Conservation (phyloP, 208 protist genomes). For the Acanthamoeba rhysodes region DNA sequence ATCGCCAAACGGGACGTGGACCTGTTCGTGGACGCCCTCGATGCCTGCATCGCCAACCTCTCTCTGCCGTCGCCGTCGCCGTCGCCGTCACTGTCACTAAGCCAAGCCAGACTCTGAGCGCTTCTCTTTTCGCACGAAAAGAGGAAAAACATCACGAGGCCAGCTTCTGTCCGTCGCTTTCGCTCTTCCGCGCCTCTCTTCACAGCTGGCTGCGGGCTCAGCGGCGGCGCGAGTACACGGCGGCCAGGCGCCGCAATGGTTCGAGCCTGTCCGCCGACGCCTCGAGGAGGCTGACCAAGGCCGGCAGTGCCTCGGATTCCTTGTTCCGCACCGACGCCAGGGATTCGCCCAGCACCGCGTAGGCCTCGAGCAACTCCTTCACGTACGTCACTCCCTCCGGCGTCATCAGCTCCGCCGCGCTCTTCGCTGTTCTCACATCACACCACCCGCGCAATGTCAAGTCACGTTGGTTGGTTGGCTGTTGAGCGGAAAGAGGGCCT, state of each 20-base stretch:
- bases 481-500: too few species aligned
- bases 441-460: too few species aligned
- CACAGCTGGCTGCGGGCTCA: not conserved
- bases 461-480: too few species aligned
- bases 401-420: not conserved
- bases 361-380: not conserved
- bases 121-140: too few species aligned
- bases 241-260: not conserved
- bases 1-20: slow-evolving; percentile 56
- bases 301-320: not conserved
- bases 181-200: not conserved
- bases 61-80: too few species aligned
- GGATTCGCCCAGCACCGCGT: not conserved
- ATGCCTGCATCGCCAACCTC: not conserved
- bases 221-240: not conserved
- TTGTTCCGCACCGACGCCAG: not conserved
- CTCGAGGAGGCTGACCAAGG: not conserved
- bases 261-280: not conserved
- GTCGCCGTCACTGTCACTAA: not conserved
- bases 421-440: not conserved
- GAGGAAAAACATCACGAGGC: too few species aligned
- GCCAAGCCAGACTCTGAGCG: not conserved
- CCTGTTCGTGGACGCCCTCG: slow-evolving; percentile 1
- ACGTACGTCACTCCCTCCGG: not conserved
- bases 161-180: too few species aligned